A percentile compares a stretch with the other conserved stretches of the same genome.
phyloP scores from a whole-genome alignment of 23 red algal species.

The Gracilaria gracilis region DNA sequence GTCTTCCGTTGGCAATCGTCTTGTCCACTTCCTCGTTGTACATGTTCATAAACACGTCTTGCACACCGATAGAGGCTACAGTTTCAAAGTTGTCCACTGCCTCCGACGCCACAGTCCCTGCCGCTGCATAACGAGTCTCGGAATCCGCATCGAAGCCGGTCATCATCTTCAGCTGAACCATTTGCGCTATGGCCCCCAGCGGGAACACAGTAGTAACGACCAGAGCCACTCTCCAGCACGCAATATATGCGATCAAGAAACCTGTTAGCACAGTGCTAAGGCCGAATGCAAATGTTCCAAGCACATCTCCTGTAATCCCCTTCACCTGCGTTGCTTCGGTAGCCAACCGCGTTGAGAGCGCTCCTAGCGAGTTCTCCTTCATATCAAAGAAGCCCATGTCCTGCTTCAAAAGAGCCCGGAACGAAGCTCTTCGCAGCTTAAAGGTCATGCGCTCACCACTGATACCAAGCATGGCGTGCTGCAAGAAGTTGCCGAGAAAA shows the following conservation, averaged over 20 bases:
- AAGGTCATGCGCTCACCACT: conserved; percentile 90
- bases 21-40: conserved; percentile 72
- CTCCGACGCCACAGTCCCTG: conserved; percentile 81
- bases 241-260: conserved; percentile 78
- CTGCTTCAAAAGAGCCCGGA: conserved; percentile 87
- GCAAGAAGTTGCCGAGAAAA: conserved; percentile 62
- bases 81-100: conserved; percentile 91
- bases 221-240: conserved; percentile 81
- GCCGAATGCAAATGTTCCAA: conserved; percentile 50
- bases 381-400: conserved; percentile 92
- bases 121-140: conserved; percentile 58
- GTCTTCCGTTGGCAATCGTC: conserved; percentile 59
- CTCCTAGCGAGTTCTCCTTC: conserved; percentile 70
- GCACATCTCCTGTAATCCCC: conserved; percentile 63
- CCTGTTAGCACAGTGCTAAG: conserved; percentile 68
- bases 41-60: conserved; percentile 71
- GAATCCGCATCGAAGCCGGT: conserved; percentile 85
- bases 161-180: conserved; percentile 90
- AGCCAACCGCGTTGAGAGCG: conserved; percentile 73
- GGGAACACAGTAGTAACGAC: conserved; percentile 85
- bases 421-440: conserved; percentile 73
- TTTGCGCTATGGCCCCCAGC: conserved; percentile 74
- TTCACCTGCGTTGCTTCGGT: conserved; percentile 74
- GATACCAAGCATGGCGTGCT: conserved; percentile 74
- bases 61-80: conserved; percentile 75